These are phyloP conservation scores for Daedaleopsis sinensis DNA, from an alignment of 768 basidiomycete species.

Conservation along the genomic window DNA sequence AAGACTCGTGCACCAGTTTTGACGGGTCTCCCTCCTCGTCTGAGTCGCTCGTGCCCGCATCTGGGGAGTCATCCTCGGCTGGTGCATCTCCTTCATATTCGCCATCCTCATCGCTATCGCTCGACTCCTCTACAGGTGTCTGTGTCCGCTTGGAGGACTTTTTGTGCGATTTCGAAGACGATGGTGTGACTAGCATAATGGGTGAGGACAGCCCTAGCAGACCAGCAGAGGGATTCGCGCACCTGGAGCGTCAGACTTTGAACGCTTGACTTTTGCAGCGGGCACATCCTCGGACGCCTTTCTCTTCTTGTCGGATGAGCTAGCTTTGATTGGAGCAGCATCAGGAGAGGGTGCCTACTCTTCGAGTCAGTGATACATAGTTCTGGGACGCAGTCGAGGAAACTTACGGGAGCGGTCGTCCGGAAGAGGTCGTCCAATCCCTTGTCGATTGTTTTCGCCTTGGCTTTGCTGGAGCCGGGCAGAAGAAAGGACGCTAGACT, in stretches of 20 bases:
- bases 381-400: conserved; percentile 8
- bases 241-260: conserved; percentile 13
- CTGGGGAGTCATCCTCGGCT: conserved; percentile 18
- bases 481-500: conserved; percentile 60
- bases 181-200: not conserved
- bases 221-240: not conserved
- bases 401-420: conserved; percentile 31
- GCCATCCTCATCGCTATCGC: conserved; percentile 3
- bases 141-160: not conserved
- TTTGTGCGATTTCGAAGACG: not conserved
- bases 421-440: conserved; percentile 45
- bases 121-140: conserved; percentile 1
- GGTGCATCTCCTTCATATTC: not conserved
- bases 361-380: not conserved
- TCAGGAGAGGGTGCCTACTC: conserved; percentile 9
- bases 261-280: conserved; percentile 13
- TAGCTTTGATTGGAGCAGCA: conserved; percentile 2
- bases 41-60: conserved; percentile 26
- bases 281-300: conserved; percentile 12
- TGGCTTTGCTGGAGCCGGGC: conserved; percentile 32
- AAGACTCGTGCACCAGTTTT: conserved; percentile 66
- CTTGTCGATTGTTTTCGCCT: conserved; percentile 49
- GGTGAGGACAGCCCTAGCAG: not conserved
- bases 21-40: conserved; percentile 40
- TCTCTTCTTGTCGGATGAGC: conserved; percentile 19